Percentiles rank a stretch among this genome's conserved stretches.
Evolutionary conservation across 1,139 yeast genomes (phyloP).

Genomic region (Protomyces lactucae-debilis): DNA sequence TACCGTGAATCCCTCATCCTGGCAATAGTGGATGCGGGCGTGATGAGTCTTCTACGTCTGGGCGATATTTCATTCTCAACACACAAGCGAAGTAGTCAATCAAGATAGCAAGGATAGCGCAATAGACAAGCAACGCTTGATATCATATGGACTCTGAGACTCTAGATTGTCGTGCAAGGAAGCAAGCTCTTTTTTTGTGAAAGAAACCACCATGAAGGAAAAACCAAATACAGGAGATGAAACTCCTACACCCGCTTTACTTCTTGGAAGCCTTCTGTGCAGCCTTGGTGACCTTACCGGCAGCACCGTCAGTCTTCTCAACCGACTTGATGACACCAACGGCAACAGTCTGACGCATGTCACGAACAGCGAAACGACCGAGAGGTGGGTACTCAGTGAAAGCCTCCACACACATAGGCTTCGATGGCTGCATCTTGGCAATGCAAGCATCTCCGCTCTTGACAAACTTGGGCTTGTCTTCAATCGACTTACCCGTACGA

Average conservation of each 20-base stretch:
- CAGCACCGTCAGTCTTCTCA: constrained; percentile 72
- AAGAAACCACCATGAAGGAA: no score
- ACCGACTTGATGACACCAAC: constrained; percentile 99
- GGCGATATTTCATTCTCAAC: constrained; percentile 23
- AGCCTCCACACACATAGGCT: constrained; percentile 97
- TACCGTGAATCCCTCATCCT: constrained; percentile 9
- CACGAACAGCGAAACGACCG: constrained; percentile 99
- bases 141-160: background rate
- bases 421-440: constrained; percentile 85
- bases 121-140: constrained; percentile 1
- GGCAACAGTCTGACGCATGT: constrained; percentile 99
- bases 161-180: no score
- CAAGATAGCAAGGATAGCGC: background rate
- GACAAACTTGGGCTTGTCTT: constrained; percentile 78
- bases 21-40: constrained; percentile 28
- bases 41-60: constrained; percentile 20
- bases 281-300: constrained; percentile 99
- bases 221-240: background rate
- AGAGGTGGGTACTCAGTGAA: constrained; percentile 97
- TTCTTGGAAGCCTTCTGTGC: constrained; percentile 98
- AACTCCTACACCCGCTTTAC: constrained; percentile 43
- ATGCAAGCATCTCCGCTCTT: constrained; percentile 94
- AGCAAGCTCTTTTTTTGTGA: no score
- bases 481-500: constrained; percentile 84
- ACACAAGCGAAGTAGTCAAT: background rate